Evolutionary conservation across 495 filamentous ascomycete genomes (phyloP).

Genomic region (Penicillium atrosanguineum): DNA sequence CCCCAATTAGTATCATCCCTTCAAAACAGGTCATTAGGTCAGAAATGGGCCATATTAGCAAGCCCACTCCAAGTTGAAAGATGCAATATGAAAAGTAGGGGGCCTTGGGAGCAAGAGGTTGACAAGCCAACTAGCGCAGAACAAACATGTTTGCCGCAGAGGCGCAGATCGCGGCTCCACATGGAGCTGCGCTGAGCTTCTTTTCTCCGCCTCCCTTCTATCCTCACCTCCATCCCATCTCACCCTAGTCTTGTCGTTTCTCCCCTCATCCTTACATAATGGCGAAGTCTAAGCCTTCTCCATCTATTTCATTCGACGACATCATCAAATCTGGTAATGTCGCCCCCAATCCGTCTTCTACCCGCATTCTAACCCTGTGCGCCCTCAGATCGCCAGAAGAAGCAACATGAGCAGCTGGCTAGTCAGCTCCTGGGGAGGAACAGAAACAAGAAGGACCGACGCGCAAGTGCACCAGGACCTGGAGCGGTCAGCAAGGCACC

Average conservation of each 20-base stretch:
- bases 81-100: no score
- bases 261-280: conserved; percentile 24
- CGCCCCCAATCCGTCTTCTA: not conserved
- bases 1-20: no score
- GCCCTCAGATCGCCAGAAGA: conserved; percentile 60
- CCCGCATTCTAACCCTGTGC: conserved; percentile 4
- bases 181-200: not conserved
- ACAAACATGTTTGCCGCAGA: no score
- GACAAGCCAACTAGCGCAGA: no score
- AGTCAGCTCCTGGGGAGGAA: conserved; percentile 66
- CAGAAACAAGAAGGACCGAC: conserved; percentile 34
- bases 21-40: no score
- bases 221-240: not conserved
- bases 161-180: not conserved
- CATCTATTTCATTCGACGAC: conserved; percentile 58
- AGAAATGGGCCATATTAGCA: no score
- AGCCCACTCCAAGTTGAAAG: no score
- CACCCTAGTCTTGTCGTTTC: not conserved
- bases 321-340: conserved; percentile 62
- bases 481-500: conserved; percentile 41
- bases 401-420: conserved; percentile 69
- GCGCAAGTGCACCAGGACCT: conserved; percentile 54
- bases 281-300: conserved; percentile 44
- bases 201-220: not conserved
- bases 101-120: no score